Evolutionary conservation across 2,329 filamentous ascomycete species (phyloP).

Genomic region (Calonectria montana): DNA sequence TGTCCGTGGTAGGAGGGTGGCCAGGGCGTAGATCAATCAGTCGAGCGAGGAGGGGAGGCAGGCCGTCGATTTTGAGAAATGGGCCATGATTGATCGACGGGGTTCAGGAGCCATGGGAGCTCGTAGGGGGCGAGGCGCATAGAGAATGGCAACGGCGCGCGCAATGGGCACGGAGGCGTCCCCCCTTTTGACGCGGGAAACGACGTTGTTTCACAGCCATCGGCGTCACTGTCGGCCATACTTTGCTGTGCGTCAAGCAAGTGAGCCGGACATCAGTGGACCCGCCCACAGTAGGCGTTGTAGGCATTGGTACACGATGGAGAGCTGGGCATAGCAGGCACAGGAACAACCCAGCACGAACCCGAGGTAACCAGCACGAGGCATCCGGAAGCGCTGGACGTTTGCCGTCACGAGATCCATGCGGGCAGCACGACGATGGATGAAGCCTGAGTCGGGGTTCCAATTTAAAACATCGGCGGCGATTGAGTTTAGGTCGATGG

Average conservation of each 20-base stretch:
- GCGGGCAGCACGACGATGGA: not conserved
- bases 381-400: not conserved
- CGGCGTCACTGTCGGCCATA: slow-evolving; percentile 53
- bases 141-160: slow-evolving; percentile 9
- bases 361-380: slow-evolving; percentile 2
- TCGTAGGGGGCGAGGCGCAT: slow-evolving; percentile 9
- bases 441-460: not conserved
- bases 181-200: slow-evolving; percentile 37
- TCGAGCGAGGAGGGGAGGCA: slow-evolving; percentile 15
- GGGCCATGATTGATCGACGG: slow-evolving; percentile 19
- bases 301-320: slow-evolving; percentile 11
- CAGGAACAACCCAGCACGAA: slow-evolving; percentile 8
- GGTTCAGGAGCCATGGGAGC: not conserved
- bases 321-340: slow-evolving; percentile 8
- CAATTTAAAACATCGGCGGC: not conserved
- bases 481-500: slow-evolving; percentile 12
- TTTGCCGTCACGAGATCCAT: slow-evolving; percentile 9
- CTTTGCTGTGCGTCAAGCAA: slow-evolving; percentile 45
- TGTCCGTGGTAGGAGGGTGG: slow-evolving; percentile 14
- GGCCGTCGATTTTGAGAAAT: slow-evolving; percentile 14
- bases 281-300: slow-evolving; percentile 32
- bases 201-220: slow-evolving; percentile 48
- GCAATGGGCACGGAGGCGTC: slow-evolving; percentile 18
- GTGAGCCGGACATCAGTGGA: slow-evolving; percentile 46
- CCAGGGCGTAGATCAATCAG: slow-evolving; percentile 6